Evolutionary conservation across 768 basidiomycete species (phyloP).

Genomic region (Boletus tomentosulus): DNA sequence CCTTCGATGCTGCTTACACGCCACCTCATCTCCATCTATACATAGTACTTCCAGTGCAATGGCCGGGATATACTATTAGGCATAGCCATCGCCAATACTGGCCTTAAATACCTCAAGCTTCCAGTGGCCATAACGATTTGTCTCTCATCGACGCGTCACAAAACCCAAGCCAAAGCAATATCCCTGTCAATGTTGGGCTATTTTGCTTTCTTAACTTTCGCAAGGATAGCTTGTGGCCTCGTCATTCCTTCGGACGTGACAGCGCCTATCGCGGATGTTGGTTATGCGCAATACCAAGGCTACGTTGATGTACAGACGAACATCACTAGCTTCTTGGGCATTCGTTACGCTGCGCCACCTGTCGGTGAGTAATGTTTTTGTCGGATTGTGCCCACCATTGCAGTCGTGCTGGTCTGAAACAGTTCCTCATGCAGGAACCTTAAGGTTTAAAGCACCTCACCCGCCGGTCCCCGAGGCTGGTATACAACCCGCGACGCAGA

Average conservation of each 20-base stretch:
- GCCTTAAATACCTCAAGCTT: background rate
- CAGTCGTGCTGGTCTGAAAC: background rate
- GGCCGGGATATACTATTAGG: background rate
- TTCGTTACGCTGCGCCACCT: slow-evolving; percentile 49
- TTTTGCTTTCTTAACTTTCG: background rate
- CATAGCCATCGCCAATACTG: background rate
- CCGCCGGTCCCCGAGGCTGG: background rate
- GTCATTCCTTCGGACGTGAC: background rate
- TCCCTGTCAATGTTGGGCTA: background rate
- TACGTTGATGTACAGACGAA: slow-evolving; percentile 17
- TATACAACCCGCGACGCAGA: background rate
- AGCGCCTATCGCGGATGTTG: slow-evolving; percentile 24
- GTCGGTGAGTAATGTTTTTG: slow-evolving; percentile 29
- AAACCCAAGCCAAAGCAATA: background rate
- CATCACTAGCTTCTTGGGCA: slow-evolving; percentile 22
- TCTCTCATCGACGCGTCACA: background rate
- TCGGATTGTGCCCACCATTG: background rate
- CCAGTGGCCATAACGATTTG: background rate
- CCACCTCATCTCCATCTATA: background rate
- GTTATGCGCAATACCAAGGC: slow-evolving; percentile 31
- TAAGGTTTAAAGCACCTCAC: background rate
- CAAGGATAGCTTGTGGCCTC: background rate
- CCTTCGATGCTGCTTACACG: background rate
- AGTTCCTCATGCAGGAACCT: background rate
- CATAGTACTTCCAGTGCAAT: background rate